Evolutionary conservation across 768 basidiomycete species (phyloP), one percentile per base, ranked within the genome.

Genomic region (Agaricus subrufescens): DNA sequence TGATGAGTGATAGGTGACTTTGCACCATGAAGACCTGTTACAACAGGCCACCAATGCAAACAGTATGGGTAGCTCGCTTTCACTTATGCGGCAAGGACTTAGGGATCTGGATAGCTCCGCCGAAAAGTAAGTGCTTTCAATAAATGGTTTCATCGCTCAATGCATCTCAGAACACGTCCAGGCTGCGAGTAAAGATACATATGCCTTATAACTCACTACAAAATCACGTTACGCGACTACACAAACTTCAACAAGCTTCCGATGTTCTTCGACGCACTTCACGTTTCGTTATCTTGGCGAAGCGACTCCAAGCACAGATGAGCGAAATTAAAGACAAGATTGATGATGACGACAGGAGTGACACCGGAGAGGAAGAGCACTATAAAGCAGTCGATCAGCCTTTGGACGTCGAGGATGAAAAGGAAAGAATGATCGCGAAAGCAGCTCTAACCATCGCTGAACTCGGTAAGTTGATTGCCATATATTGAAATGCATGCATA

Each of bases 381-480:
- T 25, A 66, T 63, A 38, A 63, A 2, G 60, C 64, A 2, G 50
- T 60, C 3, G 56, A 60, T 43, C 63, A 70, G 39, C 61, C 61
- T 53, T 54, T 70, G 44, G 83, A 81, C 29, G 66, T 74, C 34
- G 87, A 88, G 63, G 88, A 91, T 29, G 89, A 92, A 61, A 86
- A 85, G 67, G 95, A 97, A 65, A 79, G 96, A 8, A 83, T 83
- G 14, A 85, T 98, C 63, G 89, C 94, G 2, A 95, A 95, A 69
- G 95, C 96, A 2, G 96, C 95, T n/a, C 73, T 98, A 63, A 94
- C 85, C 39, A 85, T 98, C 8, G 92, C 95, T 0, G 96, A 99
- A 68, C 75, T 98, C 43, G 79, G 94, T 92, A 58, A 62, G 87
- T 73, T 29, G n/a, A 27, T 23, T 31, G 25, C 19, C 19, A 19